These are phyloP conservation scores for Acidomyces sp. DNA, from an alignment of 495 filamentous ascomycete species.

Conservation along the genomic window DNA sequence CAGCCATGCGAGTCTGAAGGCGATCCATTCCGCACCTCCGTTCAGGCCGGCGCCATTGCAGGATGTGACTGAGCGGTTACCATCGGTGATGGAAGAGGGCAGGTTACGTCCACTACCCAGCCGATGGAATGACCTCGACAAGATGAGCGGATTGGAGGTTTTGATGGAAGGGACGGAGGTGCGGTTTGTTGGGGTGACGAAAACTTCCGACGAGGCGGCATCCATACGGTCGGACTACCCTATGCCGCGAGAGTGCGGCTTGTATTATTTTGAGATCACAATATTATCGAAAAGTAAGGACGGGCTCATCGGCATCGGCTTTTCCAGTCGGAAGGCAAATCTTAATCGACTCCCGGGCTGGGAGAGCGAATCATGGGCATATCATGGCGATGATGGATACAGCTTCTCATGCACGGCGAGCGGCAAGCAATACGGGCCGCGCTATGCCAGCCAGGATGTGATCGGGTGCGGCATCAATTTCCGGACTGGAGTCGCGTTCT, in stretches of 20 bases:
- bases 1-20: slow-evolving; percentile 49
- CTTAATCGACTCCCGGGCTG: slow-evolving; percentile 81
- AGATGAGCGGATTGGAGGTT: slow-evolving; percentile 59
- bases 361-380: slow-evolving; percentile 94
- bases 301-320: slow-evolving; percentile 80
- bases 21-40: slow-evolving; percentile 44
- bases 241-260: slow-evolving; percentile 83
- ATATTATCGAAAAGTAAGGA: slow-evolving; percentile 74
- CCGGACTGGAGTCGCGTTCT: slow-evolving; percentile 72
- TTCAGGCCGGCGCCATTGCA: slow-evolving; percentile 56
- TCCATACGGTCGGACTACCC: slow-evolving; percentile 73
- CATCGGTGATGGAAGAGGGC: slow-evolving; percentile 42
- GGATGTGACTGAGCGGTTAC: slow-evolving; percentile 71
- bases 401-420: slow-evolving; percentile 61
- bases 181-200: slow-evolving; percentile 50
- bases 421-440: slow-evolving; percentile 64
- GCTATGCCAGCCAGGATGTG: slow-evolving; percentile 61
- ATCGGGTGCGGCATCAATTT: slow-evolving; percentile 95
- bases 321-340: slow-evolving; percentile 59
- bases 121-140: slow-evolving; percentile 71
- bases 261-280: slow-evolving; percentile 95
- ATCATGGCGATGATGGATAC: slow-evolving; percentile 92
- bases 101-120: slow-evolving; percentile 56
- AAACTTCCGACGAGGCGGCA: slow-evolving; percentile 65
- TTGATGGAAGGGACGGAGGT: slow-evolving; percentile 64